Evolutionary conservation across 164 flowering plant species (phyloP), one percentile per base, ranked within the genome.

Genomic region (Santalum album): DNA sequence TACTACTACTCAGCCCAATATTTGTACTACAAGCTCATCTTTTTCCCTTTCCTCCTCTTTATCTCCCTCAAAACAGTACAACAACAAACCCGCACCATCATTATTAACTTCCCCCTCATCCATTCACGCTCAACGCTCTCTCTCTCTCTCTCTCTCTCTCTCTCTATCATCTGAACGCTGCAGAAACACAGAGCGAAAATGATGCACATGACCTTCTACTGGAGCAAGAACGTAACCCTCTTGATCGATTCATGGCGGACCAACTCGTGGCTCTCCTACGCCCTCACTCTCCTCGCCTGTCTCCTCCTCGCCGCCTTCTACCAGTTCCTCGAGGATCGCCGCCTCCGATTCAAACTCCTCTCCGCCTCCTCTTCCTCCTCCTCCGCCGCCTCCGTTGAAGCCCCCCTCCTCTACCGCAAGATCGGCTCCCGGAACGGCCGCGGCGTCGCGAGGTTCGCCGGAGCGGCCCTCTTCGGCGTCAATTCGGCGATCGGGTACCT

Each of bases 161-260:
- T 42, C 1, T 38, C 42, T 38, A 7, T 38, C 42, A n/a, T 29
- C 10, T 29, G 35, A n/a, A n/a, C n/a, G n/a, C n/a, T n/a, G n/a
- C n/a, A n/a, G n/a, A n/a, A n/a, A n/a, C n/a, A n/a, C n/a, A n/a
- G 26, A 25, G n/a, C 18, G 27, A 86, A 72, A 67, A 86, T 84
- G 92, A 90, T 90, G 97, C 97, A 90, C 82, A 90, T 90, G 97
- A 86, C 97, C 55, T 90, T 90, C 64, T 90, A 86, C 80, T 90
- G 97, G 97, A 72, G 92, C 60, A 68, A 32, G 40, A 25, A 66
- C 39, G 89, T 78, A 46, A 86, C 89, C 10, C 59, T 90, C 63
- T 72, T 90, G 27, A 58, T 90, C 78, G 75, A 73, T 54, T 77
- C 81, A 6, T 87, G 96, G 96, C 65, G 62, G 48, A 83, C 94